Evolutionary conservation across 371 early-diverging fungal species (phyloP), one percentile per base, ranked within the genome.

Genomic region (Rhizomucor miehei): DNA sequence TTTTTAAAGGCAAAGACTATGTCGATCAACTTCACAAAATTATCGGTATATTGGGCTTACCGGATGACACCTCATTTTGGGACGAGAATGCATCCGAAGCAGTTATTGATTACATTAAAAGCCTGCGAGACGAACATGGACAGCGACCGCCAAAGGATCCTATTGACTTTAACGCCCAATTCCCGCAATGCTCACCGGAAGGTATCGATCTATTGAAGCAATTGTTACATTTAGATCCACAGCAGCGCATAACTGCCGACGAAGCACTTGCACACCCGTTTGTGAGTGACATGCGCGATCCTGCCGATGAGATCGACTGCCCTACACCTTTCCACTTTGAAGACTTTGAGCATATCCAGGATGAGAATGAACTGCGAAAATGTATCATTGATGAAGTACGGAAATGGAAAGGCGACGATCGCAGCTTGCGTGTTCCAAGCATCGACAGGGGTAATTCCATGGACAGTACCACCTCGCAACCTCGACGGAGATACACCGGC

Each of bases 1-100:
- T 99, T 41, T 91, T 98, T n/a, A 95, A 91, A 34, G 90, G 91
- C 37, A 82, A 89, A 1, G 99, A 99, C 59, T 92, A 92, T 56
- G 75, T 99, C 55, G 92, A 89, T 37, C 99, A 99, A 63, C 76
- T 99, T 23, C 88, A 96, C 35, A 86, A 87, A 9, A 99, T 98
- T 45, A 93, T 95, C 71, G 79, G 82, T 45, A 95, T 95, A 1
- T 74, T 97, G 23, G 99, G 99, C 29, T 91, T 99, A 10, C 99
- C 99, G 0, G 85, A 91, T 0, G 96, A 98, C 59, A 68, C 70
- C 2, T 65, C 72, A 3, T 72, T 78, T 29, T 75, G 79, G 75
- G 59, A 63, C 14, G 40, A 62, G 38, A 67, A 60, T 35, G 59
- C 65, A 20, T 73, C 79, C 4, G 61, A 65, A 6, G 64, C 66